Conservation (phyloP, 2,329 filamentous ascomycete species). For the Colletotrichum salicis region DNA sequence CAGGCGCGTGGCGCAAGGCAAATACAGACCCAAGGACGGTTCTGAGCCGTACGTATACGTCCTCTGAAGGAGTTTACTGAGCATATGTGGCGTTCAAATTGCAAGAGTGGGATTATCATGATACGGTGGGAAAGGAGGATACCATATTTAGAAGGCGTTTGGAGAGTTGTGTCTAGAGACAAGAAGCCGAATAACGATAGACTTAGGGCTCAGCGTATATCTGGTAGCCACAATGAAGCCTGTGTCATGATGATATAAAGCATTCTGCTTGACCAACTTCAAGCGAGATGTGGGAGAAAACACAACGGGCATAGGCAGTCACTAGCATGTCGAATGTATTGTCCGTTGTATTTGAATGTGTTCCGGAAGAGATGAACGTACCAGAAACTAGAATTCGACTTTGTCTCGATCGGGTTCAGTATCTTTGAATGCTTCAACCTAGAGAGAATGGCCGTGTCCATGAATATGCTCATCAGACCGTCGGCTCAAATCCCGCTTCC, state of each 20-base stretch:
- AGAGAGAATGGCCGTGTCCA: constrained; percentile 22
- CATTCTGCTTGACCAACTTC: too few relatives aligned
- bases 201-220: background rate
- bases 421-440: background rate
- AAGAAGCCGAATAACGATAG: background rate
- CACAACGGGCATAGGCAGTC: too few relatives aligned
- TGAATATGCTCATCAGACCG: constrained; percentile 30
- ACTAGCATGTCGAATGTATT: background rate
- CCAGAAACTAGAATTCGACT: too few relatives aligned
- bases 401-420: too few relatives aligned
- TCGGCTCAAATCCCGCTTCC: constrained; percentile 35
- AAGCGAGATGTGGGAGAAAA: background rate
- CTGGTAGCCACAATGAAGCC: background rate
- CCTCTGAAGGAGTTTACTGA: background rate
- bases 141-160: background rate
- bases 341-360: too few relatives aligned
- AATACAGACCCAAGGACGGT: constrained; percentile 35
- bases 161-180: background rate
- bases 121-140: background rate
- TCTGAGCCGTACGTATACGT: constrained; percentile 36
- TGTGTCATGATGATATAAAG: too few relatives aligned
- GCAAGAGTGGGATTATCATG: background rate
- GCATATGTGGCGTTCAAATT: background rate
- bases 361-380: too few relatives aligned
- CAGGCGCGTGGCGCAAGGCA: constrained; percentile 40